These are phyloP conservation scores for Talaromyces sp. DNA, from an alignment of 2,329 filamentous ascomycete genomes.

Conservation along the genomic window DNA sequence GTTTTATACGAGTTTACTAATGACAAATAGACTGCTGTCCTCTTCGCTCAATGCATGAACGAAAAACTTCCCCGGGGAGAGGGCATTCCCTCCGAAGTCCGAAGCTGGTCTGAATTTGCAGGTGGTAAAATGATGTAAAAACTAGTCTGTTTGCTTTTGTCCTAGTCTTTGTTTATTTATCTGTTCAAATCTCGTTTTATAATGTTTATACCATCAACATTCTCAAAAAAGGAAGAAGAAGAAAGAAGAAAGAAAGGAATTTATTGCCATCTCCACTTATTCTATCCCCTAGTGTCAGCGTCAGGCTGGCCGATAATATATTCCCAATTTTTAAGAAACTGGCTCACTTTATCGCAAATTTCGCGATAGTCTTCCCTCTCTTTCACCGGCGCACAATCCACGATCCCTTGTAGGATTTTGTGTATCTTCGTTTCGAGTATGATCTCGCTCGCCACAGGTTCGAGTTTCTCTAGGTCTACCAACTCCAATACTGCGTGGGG, in stretches of 20 bases:
- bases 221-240: not conserved
- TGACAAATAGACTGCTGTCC: conserved; percentile 71
- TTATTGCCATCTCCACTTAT: not conserved
- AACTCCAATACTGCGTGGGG: not conserved
- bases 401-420: not conserved
- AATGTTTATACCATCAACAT: conserved; percentile 6
- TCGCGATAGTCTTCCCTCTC: not conserved
- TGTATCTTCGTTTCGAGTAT: not conserved
- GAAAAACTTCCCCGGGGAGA: conserved; percentile 87
- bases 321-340: not conserved
- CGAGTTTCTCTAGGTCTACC: not conserved
- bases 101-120: conserved; percentile 93
- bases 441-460: not conserved
- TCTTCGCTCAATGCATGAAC: conserved; percentile 95
- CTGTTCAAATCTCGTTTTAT: not conserved
- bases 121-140: conserved; percentile 58
- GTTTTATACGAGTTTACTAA: not conserved
- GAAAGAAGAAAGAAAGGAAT: not conserved
- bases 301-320: not conserved
- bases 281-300: not conserved
- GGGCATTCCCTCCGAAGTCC: conserved; percentile 86
- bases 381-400: not conserved
- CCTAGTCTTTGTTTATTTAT: not conserved
- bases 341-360: not conserved
- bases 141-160: not conserved